These are phyloP conservation scores for Xerocomellus dryophilus DNA, from an alignment of 768 basidiomycete genomes.

Conservation along the genomic window DNA sequence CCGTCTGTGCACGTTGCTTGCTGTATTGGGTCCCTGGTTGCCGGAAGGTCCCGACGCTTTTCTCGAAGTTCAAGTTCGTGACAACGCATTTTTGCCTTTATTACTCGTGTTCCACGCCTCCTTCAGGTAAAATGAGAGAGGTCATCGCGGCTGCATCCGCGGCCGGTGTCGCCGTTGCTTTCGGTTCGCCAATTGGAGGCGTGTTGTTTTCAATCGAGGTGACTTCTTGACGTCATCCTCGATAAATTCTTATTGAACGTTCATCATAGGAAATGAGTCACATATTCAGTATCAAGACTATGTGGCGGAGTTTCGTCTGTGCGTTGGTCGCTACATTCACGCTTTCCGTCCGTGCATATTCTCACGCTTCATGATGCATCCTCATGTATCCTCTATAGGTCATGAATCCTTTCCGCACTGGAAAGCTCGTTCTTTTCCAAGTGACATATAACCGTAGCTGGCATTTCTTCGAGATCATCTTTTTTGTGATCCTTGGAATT, in stretches of 20 bases:
- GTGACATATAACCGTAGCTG: slow-evolving; percentile 97
- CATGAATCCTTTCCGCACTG: slow-evolving; percentile 98
- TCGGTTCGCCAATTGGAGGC: slow-evolving; percentile 96
- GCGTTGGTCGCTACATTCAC: slow-evolving; percentile 96
- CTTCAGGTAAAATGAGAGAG: slow-evolving; percentile 76
- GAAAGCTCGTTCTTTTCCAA: slow-evolving; percentile 96
- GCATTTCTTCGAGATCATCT: slow-evolving; percentile 99
- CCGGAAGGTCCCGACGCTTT: slow-evolving; percentile 77
- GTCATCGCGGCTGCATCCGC: slow-evolving; percentile 94
- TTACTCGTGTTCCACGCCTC: slow-evolving; percentile 16
- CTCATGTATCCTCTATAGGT: slow-evolving; percentile 50
- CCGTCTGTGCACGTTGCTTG: slow-evolving; percentile 98
- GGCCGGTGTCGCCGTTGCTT: slow-evolving; percentile 97
- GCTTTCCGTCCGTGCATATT: slow-evolving; percentile 65
- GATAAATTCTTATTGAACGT: background rate
- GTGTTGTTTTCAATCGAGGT: slow-evolving; percentile 98
- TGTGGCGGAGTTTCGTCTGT: slow-evolving; percentile 98
- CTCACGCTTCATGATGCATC: slow-evolving; percentile 16
- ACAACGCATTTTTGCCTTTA: background rate
- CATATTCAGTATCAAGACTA: slow-evolving; percentile 93
- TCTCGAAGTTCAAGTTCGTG: slow-evolving; percentile 80
- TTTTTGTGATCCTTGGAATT: slow-evolving; percentile 91
- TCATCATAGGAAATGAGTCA: slow-evolving; percentile 92
- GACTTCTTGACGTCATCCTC: slow-evolving; percentile 7
- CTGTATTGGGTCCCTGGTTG: slow-evolving; percentile 89